A percentile compares a stretch with the other conserved stretches of the same genome.
Conservation (phyloP, 345 rosid genomes). For the Populus simonii region DNA sequence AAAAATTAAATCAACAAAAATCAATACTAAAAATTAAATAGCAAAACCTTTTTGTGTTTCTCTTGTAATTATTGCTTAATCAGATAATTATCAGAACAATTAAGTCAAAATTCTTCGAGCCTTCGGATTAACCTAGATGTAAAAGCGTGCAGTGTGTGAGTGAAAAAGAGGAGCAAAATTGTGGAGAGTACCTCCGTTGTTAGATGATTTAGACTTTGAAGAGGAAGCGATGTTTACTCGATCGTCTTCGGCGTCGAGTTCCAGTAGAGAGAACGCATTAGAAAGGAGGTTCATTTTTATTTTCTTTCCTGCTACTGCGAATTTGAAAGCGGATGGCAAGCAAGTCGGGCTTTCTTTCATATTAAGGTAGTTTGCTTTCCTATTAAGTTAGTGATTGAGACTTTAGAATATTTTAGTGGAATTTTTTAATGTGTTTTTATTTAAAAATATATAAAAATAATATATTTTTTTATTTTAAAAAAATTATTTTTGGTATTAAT, state of each 20-base stretch:
- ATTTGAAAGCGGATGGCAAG: too few species aligned
- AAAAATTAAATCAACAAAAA: not conserved
- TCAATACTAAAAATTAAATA: not conserved
- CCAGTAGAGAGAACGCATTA: conserved; percentile 44
- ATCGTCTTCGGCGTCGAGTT: conserved; percentile 44
- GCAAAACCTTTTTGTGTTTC: not conserved
- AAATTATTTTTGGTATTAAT: too few species aligned
- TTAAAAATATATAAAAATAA: too few species aligned
- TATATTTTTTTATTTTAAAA: too few species aligned
- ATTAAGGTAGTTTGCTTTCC: too few species aligned
- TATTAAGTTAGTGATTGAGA: too few species aligned
- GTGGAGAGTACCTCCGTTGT: not conserved
- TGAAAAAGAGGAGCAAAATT: not conserved
- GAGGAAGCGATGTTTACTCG: conserved; percentile 15
- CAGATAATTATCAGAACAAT: not conserved
- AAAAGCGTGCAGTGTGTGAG: not conserved
- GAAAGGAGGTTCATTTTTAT: conserved; percentile 37
- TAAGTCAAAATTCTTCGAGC: not conserved
- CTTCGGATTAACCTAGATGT: not conserved
- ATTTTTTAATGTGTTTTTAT: too few species aligned
- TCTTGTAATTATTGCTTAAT: not conserved
- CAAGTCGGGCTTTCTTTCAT: too few species aligned
- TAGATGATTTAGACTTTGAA: not conserved
- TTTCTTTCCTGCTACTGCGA: not conserved
- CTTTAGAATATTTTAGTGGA: too few species aligned